phyloP scores from a whole-genome alignment of 257 asterid genomes.

The Fraxinus excelsior region DNA sequence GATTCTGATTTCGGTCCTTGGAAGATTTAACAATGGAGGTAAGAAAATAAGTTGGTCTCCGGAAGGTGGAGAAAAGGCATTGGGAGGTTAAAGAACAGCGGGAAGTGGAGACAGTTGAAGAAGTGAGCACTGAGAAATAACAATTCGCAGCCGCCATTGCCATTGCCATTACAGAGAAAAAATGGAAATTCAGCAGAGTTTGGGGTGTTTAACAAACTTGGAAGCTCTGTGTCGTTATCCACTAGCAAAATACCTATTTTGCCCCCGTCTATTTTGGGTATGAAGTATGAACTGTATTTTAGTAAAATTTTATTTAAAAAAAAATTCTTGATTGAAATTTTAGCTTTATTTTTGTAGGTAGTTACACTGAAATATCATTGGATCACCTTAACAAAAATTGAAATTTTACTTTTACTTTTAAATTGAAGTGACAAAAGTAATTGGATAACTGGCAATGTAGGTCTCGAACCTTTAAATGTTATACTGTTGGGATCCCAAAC shows the following conservation, averaged over 20 bases:
- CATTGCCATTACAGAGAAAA: slow-evolving; percentile 30
- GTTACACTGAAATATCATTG: too few relatives aligned
- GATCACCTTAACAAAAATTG: too few relatives aligned
- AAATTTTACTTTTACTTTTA: too few relatives aligned
- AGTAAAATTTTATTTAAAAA: too few relatives aligned
- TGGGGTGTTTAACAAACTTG: background rate
- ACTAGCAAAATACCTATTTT: slow-evolving; percentile 15
- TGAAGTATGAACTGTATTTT: too few relatives aligned
- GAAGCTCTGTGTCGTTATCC: slow-evolving; percentile 35
- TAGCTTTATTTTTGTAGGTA: too few relatives aligned
- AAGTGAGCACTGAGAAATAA: slow-evolving; percentile 42
- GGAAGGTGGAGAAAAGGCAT: slow-evolving; percentile 29
- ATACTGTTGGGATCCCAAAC: too few relatives aligned
- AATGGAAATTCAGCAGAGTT: background rate
- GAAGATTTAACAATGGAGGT: slow-evolving; percentile 26
- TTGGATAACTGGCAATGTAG: too few relatives aligned
- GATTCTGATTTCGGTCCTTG: slow-evolving; percentile 25
- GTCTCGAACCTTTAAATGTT: too few relatives aligned
- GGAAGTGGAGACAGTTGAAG: slow-evolving; percentile 29
- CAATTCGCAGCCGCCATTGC: slow-evolving; percentile 49
- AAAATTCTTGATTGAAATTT: too few relatives aligned
- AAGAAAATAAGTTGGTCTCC: slow-evolving; percentile 16
- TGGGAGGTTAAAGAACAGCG: slow-evolving; percentile 8
- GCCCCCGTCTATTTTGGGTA: slow-evolving; percentile 6
- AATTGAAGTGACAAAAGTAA: too few relatives aligned